A percentile compares a stretch with the other conserved stretches of the same genome.
phyloP scores from a whole-genome alignment of 371 early-diverging fungal species.

The Mucor ambiguus region DNA sequence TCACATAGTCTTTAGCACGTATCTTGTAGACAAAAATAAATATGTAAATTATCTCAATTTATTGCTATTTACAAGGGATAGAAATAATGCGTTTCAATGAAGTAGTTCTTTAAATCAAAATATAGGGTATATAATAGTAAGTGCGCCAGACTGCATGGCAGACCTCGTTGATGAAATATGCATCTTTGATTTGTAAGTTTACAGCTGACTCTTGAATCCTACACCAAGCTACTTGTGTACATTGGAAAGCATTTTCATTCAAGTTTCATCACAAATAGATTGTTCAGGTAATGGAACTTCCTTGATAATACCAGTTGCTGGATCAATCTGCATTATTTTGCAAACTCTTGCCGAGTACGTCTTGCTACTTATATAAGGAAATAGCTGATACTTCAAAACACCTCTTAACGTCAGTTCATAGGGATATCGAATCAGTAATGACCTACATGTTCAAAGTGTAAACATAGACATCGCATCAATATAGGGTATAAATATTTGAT shows the following conservation, averaged over 20 bases:
- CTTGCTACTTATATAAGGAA: slow-evolving; percentile 28
- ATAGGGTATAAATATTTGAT: not conserved
- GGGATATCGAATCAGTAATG: slow-evolving; percentile 55
- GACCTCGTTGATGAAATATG: too few species aligned
- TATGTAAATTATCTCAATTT: not conserved
- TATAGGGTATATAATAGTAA: not conserved
- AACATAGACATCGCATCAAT: not conserved
- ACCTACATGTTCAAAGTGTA: slow-evolving; percentile 34
- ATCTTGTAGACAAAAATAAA: too few species aligned
- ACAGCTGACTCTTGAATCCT: too few species aligned
- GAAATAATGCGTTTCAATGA: not conserved
- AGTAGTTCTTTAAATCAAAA: not conserved
- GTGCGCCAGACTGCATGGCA: too few species aligned
- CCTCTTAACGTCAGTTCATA: slow-evolving; percentile 71
- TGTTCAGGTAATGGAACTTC: slow-evolving; percentile 26
- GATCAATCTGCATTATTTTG: slow-evolving; percentile 43
- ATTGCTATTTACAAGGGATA: too few species aligned
- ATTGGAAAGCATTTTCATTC: not conserved
- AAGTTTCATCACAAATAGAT: slow-evolving; percentile 36
- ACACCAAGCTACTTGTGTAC: not conserved
- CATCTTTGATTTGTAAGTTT: too few species aligned
- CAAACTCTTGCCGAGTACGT: slow-evolving; percentile 45
- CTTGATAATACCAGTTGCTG: slow-evolving; percentile 37
- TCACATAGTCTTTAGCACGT: too few species aligned
- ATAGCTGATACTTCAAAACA: slow-evolving; percentile 57